Evolutionary conservation across 768 basidiomycete species (phyloP), one percentile per base, ranked within the genome.

Genomic region (Lanmaoa pseudosensibilis): DNA sequence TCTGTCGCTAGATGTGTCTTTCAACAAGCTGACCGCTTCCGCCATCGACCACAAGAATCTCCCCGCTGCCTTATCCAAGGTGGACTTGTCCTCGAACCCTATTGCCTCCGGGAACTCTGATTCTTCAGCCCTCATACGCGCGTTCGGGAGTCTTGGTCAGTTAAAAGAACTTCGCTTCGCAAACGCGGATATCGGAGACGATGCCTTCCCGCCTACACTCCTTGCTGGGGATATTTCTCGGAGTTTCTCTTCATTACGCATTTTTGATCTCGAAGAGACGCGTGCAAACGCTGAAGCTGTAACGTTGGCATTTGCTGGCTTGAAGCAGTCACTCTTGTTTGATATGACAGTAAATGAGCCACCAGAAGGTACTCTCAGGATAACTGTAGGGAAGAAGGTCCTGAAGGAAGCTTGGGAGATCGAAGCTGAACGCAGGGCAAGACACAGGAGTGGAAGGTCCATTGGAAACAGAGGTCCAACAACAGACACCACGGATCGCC

Each of bases 351-450:
- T 73, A 16, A 81, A 84, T 33, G 80, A 83, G 40, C 82, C 83
- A 9, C 75, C 77, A 4, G 74, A 75, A 38, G 86, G 84, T 18
- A 74, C 80, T 0, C 65, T 81, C 3, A 78, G 79, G 46, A 74
- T 92, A 19, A 74, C 84, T 18, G 77, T 90, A 2, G 92, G 90
- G 16, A 90, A 90, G 73, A 79, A 78, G 60, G 74, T 90, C 25
- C 64, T 88, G 54, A 84, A 84, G 65, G 91, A 93, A 69, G 70
- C 81, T 33, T 92, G 91, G 91, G 92, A 93, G 66, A 59, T 93
- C 13, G 90, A 90, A 66, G 75, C 83, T 18, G 90, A 93, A 64
- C 73, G 77, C 47, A 77, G 80, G 45, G 63, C 75, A 4, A 81
- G 78, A 53, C 69, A 68, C n/a, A 77, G 77, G 36, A 69, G 61